Base-by-base conservation (phyloP, 1,284 basidiomycete genomes). In the Naganishia cerealis region DNA sequence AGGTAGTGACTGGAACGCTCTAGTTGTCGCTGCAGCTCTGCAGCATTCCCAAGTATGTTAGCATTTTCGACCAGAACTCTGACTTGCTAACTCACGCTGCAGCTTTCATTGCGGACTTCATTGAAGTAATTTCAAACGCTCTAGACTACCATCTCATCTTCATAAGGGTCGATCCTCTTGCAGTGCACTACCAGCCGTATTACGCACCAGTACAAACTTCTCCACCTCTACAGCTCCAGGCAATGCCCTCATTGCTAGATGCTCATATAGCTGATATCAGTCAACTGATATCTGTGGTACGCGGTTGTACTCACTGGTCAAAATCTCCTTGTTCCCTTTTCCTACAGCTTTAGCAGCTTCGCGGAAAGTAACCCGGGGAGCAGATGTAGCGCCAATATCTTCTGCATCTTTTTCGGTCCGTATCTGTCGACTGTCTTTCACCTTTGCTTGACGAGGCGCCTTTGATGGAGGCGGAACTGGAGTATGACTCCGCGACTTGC, bases 1-100 rank as follows among this genome's bases (percentile, higher is more conserved):
- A 12, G 94, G 94, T 10, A 96, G 84, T 16, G 89, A 87, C 79
- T 97, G 94, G 87, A 94, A 97, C 1, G 88, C 91, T 67, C 94
- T 84, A 69, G 90, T 87, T 0, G 88, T 90, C 1, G 40, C 73
- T 57, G 59, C 40, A 24, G 67, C 61, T 58, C 66, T 67, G 48
- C 43, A 39, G 12, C 12, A 71, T 15, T 16, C 59, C 33, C 21
- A 53, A 24, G 29, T 33, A 48, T 54, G n/a, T 59, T 24, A 13
- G 38, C 68, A 26, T 57, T 39, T 6, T 6, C 10, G 53, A 4
- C 16, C 21, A 38, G 16, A 2, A 54, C 29, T 10, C 38, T 3
- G 38, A 8, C n/a, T 38, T 36, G 48, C 18, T 3, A 10, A 72
- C 83, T 65, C 73, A 88, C 92, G 87, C 85, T 48, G 91, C 88